These are phyloP conservation scores for Exserohilum rostratum DNA, from an alignment of 2,329 filamentous ascomycete species.

Conservation along the genomic window DNA sequence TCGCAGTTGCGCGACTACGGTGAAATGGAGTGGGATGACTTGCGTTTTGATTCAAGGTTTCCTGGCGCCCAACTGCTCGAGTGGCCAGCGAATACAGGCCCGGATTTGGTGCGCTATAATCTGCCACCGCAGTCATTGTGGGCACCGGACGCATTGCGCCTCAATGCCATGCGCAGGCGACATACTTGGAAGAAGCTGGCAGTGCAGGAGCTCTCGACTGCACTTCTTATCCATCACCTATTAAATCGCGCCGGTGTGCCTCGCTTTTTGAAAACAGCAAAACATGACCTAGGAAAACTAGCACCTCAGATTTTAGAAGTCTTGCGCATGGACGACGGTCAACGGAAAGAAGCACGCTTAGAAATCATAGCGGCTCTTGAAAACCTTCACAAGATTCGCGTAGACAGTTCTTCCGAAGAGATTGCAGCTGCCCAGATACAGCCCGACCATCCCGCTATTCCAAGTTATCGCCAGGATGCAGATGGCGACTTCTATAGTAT, in stretches of 20 bases:
- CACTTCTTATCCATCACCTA: constrained; percentile 48
- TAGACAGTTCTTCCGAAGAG: constrained; percentile 19
- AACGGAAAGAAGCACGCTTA: constrained; percentile 10
- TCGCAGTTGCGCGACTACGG: constrained; percentile 20
- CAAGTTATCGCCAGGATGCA: constrained; percentile 48
- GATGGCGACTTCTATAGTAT: constrained; percentile 44
- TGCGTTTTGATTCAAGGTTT: constrained; percentile 37
- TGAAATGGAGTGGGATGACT: constrained; percentile 32
- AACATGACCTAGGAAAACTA: constrained; percentile 13
- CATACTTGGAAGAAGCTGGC: constrained; percentile 53
- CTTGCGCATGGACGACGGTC: constrained; percentile 1
- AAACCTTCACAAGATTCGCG: constrained; percentile 15
- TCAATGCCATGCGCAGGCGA: constrained; percentile 36
- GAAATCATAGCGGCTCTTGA: constrained; percentile 26
- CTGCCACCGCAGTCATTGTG: constrained; percentile 56
- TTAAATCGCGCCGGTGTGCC: constrained; percentile 28
- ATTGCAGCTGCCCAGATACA: constrained; percentile 13
- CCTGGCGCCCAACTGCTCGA: constrained; percentile 30
- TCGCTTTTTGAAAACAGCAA: constrained; percentile 9
- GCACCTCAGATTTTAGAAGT: constrained; percentile 31
- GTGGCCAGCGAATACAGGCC: constrained; percentile 53
- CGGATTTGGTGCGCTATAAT: constrained; percentile 32
- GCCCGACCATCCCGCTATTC: constrained; percentile 23
- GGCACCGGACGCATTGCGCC: constrained; percentile 42
- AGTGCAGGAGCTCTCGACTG: constrained; percentile 49